Conservation (phyloP, 352 stramenopile species). For the Phytophthora lateralis region DNA sequence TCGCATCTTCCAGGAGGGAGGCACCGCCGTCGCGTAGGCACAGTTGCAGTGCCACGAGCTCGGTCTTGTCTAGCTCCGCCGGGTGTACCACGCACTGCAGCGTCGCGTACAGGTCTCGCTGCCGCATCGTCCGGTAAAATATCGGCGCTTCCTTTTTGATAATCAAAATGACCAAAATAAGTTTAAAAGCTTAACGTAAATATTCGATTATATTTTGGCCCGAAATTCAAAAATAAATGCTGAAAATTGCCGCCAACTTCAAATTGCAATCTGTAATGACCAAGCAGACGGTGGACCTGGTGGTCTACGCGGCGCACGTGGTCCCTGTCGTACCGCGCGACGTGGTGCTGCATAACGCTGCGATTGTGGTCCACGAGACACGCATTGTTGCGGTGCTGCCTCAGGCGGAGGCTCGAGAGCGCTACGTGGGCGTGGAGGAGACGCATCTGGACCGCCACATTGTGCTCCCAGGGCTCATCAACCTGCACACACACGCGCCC, state of each 20-base stretch:
- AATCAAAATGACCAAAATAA: background rate
- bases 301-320: slow-evolving; percentile 72
- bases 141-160: slow-evolving; percentile 1
- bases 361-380: slow-evolving; percentile 55
- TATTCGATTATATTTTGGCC: slow-evolving; percentile 5
- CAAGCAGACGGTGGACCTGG: slow-evolving; percentile 49
- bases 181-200: background rate
- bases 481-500: slow-evolving; percentile 79
- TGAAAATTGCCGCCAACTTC: slow-evolving; percentile 10
- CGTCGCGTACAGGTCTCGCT: slow-evolving; percentile 49
- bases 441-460: slow-evolving; percentile 60
- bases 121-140: slow-evolving; percentile 41
- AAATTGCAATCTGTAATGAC: background rate
- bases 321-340: slow-evolving; percentile 75
- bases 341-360: slow-evolving; percentile 67
- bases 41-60: slow-evolving; percentile 54
- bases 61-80: slow-evolving; percentile 41
- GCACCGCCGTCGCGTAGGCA: slow-evolving; percentile 74
- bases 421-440: slow-evolving; percentile 46
- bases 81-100: slow-evolving; percentile 64
- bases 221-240: slow-evolving; percentile 4
- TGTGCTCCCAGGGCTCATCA: slow-evolving; percentile 82
- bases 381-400: slow-evolving; percentile 75
- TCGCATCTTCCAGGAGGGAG: slow-evolving; percentile 39
- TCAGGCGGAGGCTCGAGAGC: slow-evolving; percentile 38